Conservation (phyloP, 805 yeast species). For the Myxozyma melibiosi region DNA sequence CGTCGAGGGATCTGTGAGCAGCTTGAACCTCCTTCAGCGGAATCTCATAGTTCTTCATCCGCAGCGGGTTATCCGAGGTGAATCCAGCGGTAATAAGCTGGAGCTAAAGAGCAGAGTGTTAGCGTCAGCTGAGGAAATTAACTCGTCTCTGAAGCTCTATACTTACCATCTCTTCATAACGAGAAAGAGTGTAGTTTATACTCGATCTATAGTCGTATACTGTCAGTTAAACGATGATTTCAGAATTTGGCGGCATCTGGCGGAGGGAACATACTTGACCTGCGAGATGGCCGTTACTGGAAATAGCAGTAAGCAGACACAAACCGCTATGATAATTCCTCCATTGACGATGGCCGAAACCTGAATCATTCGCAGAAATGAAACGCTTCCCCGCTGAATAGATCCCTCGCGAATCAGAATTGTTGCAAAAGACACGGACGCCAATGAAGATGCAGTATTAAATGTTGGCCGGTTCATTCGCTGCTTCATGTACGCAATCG, state of each 20-base stretch:
- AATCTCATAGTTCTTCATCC: background rate
- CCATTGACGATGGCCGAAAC: conserved; percentile 58
- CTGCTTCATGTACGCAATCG: conserved; percentile 70
- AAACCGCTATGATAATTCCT: conserved; percentile 64
- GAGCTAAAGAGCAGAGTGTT: too few relatives aligned
- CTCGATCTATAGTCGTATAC: background rate
- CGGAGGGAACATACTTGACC: conserved; percentile 47
- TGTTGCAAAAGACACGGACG: conserved; percentile 69
- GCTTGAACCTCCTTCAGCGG: conserved; percentile 3
- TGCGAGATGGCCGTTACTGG: conserved; percentile 59
- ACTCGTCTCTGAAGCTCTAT: background rate
- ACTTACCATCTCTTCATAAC: conserved; percentile 5
- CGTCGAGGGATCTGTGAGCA: conserved; percentile 39
- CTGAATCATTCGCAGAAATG: conserved; percentile 55
- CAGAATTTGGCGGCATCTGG: too few relatives aligned
- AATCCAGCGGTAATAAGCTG: background rate
- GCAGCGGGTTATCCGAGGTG: background rate
- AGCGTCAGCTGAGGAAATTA: too few relatives aligned
- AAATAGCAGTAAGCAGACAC: conserved; percentile 63
- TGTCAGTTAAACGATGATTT: too few relatives aligned
- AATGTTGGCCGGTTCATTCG: conserved; percentile 66
- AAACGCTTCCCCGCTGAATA: conserved; percentile 58
- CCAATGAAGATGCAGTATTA: conserved; percentile 78
- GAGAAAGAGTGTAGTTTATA: background rate
- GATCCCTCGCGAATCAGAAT: conserved; percentile 76